A percentile compares a stretch with the other conserved stretches of the same genome.
Evolutionary conservation across 345 rosid genomes (phyloP).

Genomic region (Diplotaxis tenuifolia): DNA sequence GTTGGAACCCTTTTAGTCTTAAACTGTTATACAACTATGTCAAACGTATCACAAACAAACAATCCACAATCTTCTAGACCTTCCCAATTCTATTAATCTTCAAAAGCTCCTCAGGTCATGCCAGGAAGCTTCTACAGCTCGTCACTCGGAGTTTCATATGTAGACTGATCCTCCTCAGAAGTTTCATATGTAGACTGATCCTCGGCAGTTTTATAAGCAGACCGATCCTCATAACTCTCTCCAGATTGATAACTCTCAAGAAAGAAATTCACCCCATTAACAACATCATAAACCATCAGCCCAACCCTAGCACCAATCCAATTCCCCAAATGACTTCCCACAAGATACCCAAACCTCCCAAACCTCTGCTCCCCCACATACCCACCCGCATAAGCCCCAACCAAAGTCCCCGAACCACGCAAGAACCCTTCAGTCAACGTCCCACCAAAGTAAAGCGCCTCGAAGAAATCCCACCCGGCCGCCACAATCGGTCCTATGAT

Average conservation of each 20-base stretch:
- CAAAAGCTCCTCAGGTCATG: not conserved
- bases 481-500: conserved; percentile 88
- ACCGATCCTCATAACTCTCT: conserved; percentile 16
- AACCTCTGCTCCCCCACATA: conserved; percentile 71
- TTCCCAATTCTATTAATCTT: not conserved
- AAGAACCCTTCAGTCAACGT: conserved; percentile 78
- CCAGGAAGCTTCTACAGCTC: conserved; percentile 19
- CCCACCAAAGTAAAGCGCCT: conserved; percentile 89
- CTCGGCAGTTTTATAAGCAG: not conserved
- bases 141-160: conserved; percentile 23
- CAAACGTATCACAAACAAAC: conserved; percentile 22
- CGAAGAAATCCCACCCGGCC: conserved; percentile 95
- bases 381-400: conserved; percentile 86
- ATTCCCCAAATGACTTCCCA: conserved; percentile 88
- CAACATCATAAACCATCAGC: conserved; percentile 86
- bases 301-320: conserved; percentile 97
- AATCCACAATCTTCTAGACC: not conserved
- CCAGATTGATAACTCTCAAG: conserved; percentile 45
- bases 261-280: conserved; percentile 62
- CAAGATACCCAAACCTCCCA: conserved; percentile 85
- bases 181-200: conserved; percentile 4
- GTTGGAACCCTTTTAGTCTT: conserved; percentile 19
- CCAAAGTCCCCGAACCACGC: conserved; percentile 82
- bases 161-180: conserved; percentile 29
- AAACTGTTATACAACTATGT: conserved; percentile 30